These are phyloP conservation scores for Poterioochromonas sp. DNA, from an alignment of 352 stramenopile species.

Conservation along the genomic window DNA sequence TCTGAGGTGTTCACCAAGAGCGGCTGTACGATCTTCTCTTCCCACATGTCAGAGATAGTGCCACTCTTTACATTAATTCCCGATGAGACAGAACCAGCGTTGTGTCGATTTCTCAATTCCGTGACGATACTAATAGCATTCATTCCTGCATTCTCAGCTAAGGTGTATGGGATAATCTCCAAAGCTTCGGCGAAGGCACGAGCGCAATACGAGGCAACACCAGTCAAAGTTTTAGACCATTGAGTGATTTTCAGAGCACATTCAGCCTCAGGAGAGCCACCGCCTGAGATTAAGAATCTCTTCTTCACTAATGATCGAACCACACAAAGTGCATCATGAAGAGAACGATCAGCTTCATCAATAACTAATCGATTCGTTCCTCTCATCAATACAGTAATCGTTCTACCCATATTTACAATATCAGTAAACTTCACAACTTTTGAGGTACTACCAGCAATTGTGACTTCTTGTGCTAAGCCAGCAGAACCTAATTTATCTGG, in stretches of 20 bases:
- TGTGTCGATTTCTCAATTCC: conserved; percentile 56
- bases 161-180: conserved; percentile 96
- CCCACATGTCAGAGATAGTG: conserved; percentile 96
- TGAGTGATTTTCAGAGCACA: conserved; percentile 82
- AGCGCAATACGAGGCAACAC: conserved; percentile 91
- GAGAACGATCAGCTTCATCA: conserved; percentile 85
- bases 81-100: conserved; percentile 52
- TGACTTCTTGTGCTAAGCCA: conserved; percentile 88
- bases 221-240: conserved; percentile 78
- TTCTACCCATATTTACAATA: conserved; percentile 84
- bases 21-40: conserved; percentile 94
- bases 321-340: conserved; percentile 98
- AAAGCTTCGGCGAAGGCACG: conserved; percentile 89
- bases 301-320: conserved; percentile 96
- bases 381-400: conserved; percentile 93
- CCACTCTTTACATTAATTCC: conserved; percentile 89
- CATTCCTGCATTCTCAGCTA: conserved; percentile 97
- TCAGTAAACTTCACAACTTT: conserved; percentile 99
- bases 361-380: conserved; percentile 87
- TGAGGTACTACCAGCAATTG: conserved; percentile 72
- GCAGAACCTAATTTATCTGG: conserved; percentile 89
- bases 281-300: conserved; percentile 91
- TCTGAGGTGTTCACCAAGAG: conserved; percentile 94
- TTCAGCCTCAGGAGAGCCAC: conserved; percentile 91
- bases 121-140: conserved; percentile 98